Evolutionary conservation across 345 rosid species (phyloP).

Genomic region (Fremontodendron californicum): DNA sequence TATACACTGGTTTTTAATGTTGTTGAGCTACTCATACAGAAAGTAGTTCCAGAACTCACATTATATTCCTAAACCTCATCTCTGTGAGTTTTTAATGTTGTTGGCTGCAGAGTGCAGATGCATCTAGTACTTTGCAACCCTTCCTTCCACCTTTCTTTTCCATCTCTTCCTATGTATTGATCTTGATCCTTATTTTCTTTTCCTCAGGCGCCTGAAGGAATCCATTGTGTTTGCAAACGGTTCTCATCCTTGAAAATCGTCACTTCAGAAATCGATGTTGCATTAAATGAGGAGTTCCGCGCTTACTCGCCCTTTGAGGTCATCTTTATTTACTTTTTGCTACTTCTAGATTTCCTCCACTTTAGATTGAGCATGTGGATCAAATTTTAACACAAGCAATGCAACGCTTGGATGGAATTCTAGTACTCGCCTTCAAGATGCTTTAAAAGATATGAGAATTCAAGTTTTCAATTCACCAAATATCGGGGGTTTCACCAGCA

Average conservation of each 20-base stretch:
- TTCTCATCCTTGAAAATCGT: slow-evolving; percentile 83
- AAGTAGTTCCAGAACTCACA: slow-evolving; percentile 96
- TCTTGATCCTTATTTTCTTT: slow-evolving; percentile 1
- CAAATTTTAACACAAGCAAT: too few species aligned
- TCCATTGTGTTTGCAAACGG: slow-evolving; percentile 76
- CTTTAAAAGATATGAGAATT: too few species aligned
- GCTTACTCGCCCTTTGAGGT: too few species aligned
- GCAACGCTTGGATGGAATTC: too few species aligned
- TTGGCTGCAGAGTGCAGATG: background rate
- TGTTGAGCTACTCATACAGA: slow-evolving; percentile 71
- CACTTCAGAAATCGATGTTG: slow-evolving; percentile 89
- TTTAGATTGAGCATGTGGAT: too few species aligned
- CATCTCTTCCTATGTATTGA: background rate
- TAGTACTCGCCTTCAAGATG: too few species aligned
- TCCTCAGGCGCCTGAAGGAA: slow-evolving; percentile 87
- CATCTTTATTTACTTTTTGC: too few species aligned
- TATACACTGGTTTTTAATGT: slow-evolving; percentile 75
- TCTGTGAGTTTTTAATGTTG: slow-evolving; percentile 49
- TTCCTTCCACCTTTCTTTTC: background rate
- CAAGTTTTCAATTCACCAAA: too few species aligned
- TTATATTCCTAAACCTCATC: slow-evolving; percentile 88
- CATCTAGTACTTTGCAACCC: background rate
- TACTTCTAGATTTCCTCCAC: too few species aligned
- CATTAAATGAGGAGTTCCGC: slow-evolving; percentile 75
- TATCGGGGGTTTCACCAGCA: too few species aligned